A percentile compares a stretch with the other conserved stretches of the same genome.
Evolutionary conservation across 2,329 filamentous ascomycete species (phyloP).

Genomic region (Elsinoe fawcettii): DNA sequence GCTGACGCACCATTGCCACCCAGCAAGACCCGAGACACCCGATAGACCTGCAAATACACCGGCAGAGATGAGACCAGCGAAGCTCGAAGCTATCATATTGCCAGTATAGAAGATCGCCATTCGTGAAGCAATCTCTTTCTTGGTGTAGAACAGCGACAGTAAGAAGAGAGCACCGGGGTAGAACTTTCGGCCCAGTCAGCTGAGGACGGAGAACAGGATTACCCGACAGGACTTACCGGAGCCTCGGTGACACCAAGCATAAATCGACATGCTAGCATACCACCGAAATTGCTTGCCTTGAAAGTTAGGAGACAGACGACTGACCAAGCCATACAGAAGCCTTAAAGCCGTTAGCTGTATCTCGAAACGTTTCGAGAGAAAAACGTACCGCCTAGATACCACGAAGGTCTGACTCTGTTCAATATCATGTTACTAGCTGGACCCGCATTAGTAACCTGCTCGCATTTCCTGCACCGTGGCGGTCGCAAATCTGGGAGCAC

Average conservation of each 20-base stretch:
- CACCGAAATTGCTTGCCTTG: conserved; percentile 10
- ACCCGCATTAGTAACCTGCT: background rate
- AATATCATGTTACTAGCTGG: conserved; percentile 8
- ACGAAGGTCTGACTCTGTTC: conserved; percentile 27
- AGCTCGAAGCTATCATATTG: conserved; percentile 33
- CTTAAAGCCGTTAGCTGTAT: background rate
- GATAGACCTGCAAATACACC: conserved; percentile 31
- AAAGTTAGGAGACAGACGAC: conserved; percentile 12
- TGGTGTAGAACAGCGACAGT: conserved; percentile 32
- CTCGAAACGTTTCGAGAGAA: conserved; percentile 15
- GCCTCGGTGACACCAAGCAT: conserved; percentile 10
- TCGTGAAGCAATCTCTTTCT: conserved; percentile 32
- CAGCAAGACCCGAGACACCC: conserved; percentile 32
- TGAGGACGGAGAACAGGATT: no score
- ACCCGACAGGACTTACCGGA: conserved; percentile 27
- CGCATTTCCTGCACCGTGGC: background rate
- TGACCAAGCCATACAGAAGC: conserved; percentile 13
- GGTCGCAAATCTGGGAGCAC: background rate
- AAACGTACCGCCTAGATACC: conserved; percentile 23
- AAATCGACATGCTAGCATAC: conserved; percentile 9
- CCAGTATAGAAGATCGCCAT: conserved; percentile 35
- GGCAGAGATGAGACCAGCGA: conserved; percentile 37
- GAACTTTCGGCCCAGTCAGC: conserved; percentile 21
- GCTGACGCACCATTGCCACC: conserved; percentile 32
- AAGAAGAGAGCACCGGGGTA: conserved; percentile 26